These are phyloP conservation scores for Ustilaginoidea virens DNA, from an alignment of 2,329 filamentous ascomycete species.

Conservation along the genomic window DNA sequence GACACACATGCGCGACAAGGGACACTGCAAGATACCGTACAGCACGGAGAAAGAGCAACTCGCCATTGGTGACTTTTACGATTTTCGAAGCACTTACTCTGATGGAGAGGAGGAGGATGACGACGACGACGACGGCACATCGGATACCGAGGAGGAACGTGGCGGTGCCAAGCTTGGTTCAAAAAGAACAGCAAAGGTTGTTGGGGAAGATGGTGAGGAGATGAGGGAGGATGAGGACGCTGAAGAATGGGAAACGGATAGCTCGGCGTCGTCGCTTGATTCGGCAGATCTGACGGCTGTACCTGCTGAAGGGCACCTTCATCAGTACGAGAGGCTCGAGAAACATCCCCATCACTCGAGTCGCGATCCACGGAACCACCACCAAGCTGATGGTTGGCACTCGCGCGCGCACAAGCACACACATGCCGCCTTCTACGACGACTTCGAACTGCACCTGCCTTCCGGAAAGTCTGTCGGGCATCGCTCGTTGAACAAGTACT, in stretches of 20 bases:
- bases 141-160: conserved; percentile 23
- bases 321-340: conserved; percentile 57
- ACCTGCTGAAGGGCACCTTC: conserved; percentile 55
- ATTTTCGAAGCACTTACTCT: conserved; percentile 90
- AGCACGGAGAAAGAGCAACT: conserved; percentile 78
- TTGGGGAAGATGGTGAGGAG: conserved; percentile 32
- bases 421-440: conserved; percentile 73
- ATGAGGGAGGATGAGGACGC: conserved; percentile 40
- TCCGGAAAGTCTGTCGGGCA: conserved; percentile 83
- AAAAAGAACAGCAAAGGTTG: conserved; percentile 36
- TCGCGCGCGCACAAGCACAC: conserved; percentile 64
- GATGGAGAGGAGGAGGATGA: conserved; percentile 57
- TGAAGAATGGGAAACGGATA: conserved; percentile 93
- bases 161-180: conserved; percentile 57
- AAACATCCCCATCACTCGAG: conserved; percentile 64
- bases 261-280: conserved; percentile 73
- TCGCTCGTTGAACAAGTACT: conserved; percentile 75
- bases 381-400: conserved; percentile 63
- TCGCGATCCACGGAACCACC: conserved; percentile 55
- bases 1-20: conserved; percentile 94
- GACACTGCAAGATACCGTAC: conserved; percentile 94
- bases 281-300: conserved; percentile 72
- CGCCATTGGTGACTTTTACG: conserved; percentile 91
- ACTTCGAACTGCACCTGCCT: conserved; percentile 86
- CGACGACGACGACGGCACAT: conserved; percentile 41